These are phyloP conservation scores for Geranium brycei DNA, from an alignment of 345 rosid genomes.

Conservation along the genomic window DNA sequence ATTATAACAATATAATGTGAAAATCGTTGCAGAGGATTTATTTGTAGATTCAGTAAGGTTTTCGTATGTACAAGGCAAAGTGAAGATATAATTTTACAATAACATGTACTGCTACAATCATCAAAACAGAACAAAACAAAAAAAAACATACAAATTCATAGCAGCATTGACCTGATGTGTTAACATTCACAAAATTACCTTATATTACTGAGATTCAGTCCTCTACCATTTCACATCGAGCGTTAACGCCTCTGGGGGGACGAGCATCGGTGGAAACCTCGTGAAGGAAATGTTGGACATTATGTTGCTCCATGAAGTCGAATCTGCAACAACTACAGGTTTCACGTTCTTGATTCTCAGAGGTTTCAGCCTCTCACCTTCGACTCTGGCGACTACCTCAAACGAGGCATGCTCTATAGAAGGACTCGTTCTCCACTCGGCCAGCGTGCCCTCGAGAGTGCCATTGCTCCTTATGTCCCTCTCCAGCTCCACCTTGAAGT, in stretches of 20 bases:
- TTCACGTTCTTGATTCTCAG: conserved; percentile 34
- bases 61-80: background rate
- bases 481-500: conserved; percentile 53
- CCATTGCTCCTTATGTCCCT: conserved; percentile 29
- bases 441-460: conserved; percentile 17
- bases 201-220: conserved; percentile 12
- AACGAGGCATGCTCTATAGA: conserved; percentile 49
- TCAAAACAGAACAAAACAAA: background rate
- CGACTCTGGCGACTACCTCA: conserved; percentile 42
- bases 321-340: conserved; percentile 47
- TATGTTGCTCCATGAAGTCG: conserved; percentile 56
- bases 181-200: conserved; percentile 1
- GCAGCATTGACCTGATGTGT: background rate
- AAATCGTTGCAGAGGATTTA: background rate
- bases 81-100: conserved; percentile 4
- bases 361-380: conserved; percentile 44
- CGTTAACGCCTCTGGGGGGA: conserved; percentile 68
- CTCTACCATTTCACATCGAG: conserved; percentile 70
- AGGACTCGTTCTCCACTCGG: conserved; percentile 61
- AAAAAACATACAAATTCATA: background rate
- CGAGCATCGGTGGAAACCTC: conserved; percentile 56
- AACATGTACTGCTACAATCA: background rate
- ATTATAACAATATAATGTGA: too few species aligned
- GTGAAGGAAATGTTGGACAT: conserved; percentile 66
- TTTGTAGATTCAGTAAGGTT: background rate